phyloP scores from a whole-genome alignment of 176 grass and related monocot species.

The Hyparrhenia diplandra region DNA sequence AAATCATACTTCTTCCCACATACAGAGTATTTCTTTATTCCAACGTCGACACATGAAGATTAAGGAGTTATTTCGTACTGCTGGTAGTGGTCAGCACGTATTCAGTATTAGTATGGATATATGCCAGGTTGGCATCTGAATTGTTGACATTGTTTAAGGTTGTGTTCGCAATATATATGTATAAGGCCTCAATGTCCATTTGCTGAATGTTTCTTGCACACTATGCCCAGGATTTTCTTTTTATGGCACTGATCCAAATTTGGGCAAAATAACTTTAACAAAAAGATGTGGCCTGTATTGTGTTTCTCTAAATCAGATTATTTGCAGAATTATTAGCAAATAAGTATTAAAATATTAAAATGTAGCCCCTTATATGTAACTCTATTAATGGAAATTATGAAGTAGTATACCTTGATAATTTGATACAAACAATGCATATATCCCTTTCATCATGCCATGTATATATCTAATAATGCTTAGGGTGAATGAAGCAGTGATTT shows the following conservation, averaged over 20 bases:
- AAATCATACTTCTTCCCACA: neutral
- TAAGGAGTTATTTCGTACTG: constrained; percentile 10
- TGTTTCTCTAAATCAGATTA: neutral
- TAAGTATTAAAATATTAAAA: neutral
- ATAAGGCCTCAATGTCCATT: neutral
- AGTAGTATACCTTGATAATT: neutral
- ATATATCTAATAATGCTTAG: neutral
- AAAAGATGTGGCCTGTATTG: neutral
- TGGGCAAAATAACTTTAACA: neutral
- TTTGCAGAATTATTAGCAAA: neutral
- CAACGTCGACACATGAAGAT: neutral
- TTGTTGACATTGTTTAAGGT: neutral
- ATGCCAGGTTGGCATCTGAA: neutral
- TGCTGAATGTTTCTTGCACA: neutral
- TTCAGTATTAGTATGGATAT: neutral
- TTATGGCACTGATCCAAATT: neutral
- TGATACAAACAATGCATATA: neutral
- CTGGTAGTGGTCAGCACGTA: constrained; percentile 42
- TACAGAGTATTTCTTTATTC: neutral
- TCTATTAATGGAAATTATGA: neutral
- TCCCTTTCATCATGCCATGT: neutral
- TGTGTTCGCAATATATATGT: neutral
- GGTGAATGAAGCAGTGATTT: neutral
- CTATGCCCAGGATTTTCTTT: neutral
- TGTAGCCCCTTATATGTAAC: neutral